Base-by-base conservation (phyloP, 2,329 filamentous ascomycete species). In the Elsinoe australis region DNA sequence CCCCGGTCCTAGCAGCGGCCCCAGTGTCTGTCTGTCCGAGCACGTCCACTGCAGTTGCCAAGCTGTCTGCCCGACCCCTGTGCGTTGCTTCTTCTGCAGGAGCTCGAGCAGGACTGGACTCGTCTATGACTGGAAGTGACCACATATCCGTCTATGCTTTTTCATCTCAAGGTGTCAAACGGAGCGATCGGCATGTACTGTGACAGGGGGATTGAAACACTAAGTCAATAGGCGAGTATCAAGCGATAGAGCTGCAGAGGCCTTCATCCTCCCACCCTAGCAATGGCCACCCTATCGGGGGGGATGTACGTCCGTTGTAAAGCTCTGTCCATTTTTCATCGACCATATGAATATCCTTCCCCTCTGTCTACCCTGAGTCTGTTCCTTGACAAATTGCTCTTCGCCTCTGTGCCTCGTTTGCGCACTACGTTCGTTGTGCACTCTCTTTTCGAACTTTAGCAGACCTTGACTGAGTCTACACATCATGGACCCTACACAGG, bases 191-290 rank as follows among this genome's bases (percentile, higher is more conserved):
- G 39, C 39, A 32, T 19, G 8, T 5, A 21, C 26, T 26, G n/a
- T 14, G 39, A 44, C 39, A 44, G 39, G 39, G 39, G 39, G 14
- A 32, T 32, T 22, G 28, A 44, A 44, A 44, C 28, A 44, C 39
- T 32, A 29, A 21, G 26, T 24, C 26, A 32, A n/a, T 44, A 44
- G 26, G 39, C 26, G 26, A 44, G 26, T 32, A 21, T 29, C 14
- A 44, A 44, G 39, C 39, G 39, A 44, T 44, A 31, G 39, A 44
- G 21, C 39, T 44, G 39, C 39, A 44, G 24, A 14, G 39, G 32
- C 39, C 39, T n/a, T 29, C 39, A 44, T 32, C 39, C 39, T 44
- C n/a, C 26, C 12, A 15, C 28, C 6, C 12, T n/a, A 31, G 26
- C 26, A 29, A 12, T 29, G 26, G 26, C 26, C 24, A 21, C 21